phyloP scores from a whole-genome alignment of 352 stramenopile species.

The Phytophthora tubulina region DNA sequence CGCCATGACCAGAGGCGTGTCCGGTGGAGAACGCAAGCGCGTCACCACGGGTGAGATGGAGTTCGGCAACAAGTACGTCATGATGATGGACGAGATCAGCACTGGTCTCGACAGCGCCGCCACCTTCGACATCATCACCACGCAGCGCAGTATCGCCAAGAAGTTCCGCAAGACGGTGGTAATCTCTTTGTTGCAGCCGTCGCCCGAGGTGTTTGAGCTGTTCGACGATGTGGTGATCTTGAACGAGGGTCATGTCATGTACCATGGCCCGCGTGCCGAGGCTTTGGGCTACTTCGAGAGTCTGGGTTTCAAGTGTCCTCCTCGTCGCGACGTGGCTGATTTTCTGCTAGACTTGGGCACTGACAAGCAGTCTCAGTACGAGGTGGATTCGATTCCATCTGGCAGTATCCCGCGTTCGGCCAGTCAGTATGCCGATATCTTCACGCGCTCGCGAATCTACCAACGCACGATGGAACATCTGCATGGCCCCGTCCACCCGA shows the following conservation, averaged over 20 bases:
- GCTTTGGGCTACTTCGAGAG: constrained; percentile 82
- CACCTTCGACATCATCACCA: constrained; percentile 72
- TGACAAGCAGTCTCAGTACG: constrained; percentile 48
- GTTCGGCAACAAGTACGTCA: constrained; percentile 82
- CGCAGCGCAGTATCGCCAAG: constrained; percentile 57
- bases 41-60: constrained; percentile 84
- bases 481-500: constrained; percentile 5
- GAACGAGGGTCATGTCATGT: constrained; percentile 91
- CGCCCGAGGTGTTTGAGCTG: constrained; percentile 92
- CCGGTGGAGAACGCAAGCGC: constrained; percentile 78
- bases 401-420: constrained; percentile 32
- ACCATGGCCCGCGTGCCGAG: constrained; percentile 73
- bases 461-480: constrained; percentile 25
- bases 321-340: constrained; percentile 85
- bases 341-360: constrained; percentile 85
- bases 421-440: constrained; percentile 39
- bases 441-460: constrained; percentile 27
- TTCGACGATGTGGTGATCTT: constrained; percentile 96
- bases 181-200: constrained; percentile 90
- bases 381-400: too few species aligned
- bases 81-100: constrained; percentile 88
- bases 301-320: constrained; percentile 68
- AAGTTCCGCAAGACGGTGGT: constrained; percentile 63
- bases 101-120: constrained; percentile 74
- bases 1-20: constrained; percentile 72